These are phyloP conservation scores for Cucurbita ficifolia DNA, from an alignment of 306 rosid species.

Conservation along the genomic window DNA sequence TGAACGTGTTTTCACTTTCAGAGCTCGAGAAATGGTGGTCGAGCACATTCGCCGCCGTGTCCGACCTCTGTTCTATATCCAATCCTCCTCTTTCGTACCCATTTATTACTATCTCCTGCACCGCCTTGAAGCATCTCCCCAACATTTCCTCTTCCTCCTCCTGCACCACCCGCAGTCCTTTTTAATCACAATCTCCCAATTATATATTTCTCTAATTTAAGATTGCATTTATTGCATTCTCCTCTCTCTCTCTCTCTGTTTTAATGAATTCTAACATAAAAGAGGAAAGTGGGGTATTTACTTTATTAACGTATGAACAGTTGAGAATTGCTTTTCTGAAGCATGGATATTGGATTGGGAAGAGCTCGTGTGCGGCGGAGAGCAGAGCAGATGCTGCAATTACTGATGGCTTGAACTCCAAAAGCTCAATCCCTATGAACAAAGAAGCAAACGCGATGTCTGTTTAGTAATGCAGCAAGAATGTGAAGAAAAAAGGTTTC, in stretches of 20 bases:
- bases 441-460: neutral
- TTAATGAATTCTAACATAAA: neutral
- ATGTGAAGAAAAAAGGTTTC: neutral
- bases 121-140: slow-evolving; percentile 34
- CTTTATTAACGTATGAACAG: slow-evolving; percentile 49
- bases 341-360: slow-evolving; percentile 69
- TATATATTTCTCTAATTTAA: no score
- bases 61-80: slow-evolving; percentile 38
- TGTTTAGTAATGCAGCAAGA: neutral
- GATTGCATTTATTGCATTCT: neutral
- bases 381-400: slow-evolving; percentile 75
- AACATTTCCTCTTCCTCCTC: slow-evolving; percentile 20
- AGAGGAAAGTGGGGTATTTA: slow-evolving; percentile 14
- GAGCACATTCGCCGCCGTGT: slow-evolving; percentile 61
- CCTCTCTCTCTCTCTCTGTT: neutral
- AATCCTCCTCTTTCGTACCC: slow-evolving; percentile 38
- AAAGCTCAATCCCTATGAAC: slow-evolving; percentile 48
- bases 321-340: slow-evolving; percentile 40
- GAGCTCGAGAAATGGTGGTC: slow-evolving; percentile 64
- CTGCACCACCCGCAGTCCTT: neutral
- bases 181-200: neutral
- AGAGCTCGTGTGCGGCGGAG: slow-evolving; percentile 56
- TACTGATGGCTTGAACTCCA: slow-evolving; percentile 71
- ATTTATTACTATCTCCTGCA: slow-evolving; percentile 35
- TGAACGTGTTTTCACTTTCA: slow-evolving; percentile 42